These are phyloP conservation scores for Phytophthora kernoviae DNA, from an alignment of 352 stramenopile genomes.

Conservation along the genomic window DNA sequence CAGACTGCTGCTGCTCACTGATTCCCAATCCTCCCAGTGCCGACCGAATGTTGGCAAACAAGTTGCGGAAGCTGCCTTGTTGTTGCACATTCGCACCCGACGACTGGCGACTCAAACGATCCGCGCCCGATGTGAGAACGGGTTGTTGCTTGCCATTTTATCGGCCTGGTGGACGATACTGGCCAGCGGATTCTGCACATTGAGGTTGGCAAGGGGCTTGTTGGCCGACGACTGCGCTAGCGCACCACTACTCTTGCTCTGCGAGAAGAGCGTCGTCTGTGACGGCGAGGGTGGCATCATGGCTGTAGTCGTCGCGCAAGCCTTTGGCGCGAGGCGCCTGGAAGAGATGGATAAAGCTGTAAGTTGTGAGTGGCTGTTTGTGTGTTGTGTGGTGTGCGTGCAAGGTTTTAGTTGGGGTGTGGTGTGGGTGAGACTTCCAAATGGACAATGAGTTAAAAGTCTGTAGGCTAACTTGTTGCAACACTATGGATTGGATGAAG, in stretches of 20 bases:
- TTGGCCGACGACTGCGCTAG: conserved; percentile 30
- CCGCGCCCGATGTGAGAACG: conserved; percentile 16
- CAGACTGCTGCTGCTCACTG: conserved; percentile 60
- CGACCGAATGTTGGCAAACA: conserved; percentile 79
- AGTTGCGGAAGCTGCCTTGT: conserved; percentile 59
- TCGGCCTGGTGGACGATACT: conserved; percentile 75
- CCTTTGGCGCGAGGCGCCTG: conserved; percentile 1
- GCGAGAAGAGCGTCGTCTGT: no score
- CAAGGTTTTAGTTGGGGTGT: neutral
- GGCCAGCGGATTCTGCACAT: conserved; percentile 47
- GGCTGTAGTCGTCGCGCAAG: neutral
- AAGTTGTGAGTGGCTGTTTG: neutral
- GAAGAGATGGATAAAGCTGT: neutral
- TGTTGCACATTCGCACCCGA: conserved; percentile 20
- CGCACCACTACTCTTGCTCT: no score
- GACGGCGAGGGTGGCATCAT: conserved; percentile 37
- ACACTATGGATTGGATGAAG: no score
- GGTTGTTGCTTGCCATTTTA: conserved; percentile 62
- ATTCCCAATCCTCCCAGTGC: conserved; percentile 41
- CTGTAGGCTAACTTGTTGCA: neutral
- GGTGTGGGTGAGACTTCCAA: conserved; percentile 21
- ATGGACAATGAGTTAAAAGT: conserved; percentile 27
- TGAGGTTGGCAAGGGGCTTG: conserved; percentile 50
- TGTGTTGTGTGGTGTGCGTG: neutral
- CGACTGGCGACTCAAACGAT: conserved; percentile 39